Percentiles rank a stretch among this genome's conserved stretches.
Evolutionary conservation across 345 rosid genomes (phyloP).

Genomic region (Dipteronia dyeriana): DNA sequence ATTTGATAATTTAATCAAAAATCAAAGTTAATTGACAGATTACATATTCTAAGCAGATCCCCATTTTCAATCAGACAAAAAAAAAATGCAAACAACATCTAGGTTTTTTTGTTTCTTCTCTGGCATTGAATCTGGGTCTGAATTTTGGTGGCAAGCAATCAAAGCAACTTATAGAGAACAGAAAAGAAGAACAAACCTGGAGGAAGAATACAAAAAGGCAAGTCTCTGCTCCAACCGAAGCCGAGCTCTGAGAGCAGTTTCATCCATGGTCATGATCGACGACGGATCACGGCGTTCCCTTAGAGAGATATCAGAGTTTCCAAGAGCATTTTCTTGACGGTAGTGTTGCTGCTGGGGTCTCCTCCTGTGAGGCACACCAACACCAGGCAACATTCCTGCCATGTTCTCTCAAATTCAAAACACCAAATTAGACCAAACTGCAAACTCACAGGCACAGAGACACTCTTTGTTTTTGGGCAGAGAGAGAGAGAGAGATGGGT

Average conservation of each 20-base stretch:
- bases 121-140: not conserved
- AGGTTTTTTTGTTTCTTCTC: too few relatives aligned
- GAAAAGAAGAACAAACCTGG: slow-evolving; percentile 17
- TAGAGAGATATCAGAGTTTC: not conserved
- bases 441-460: too few relatives aligned
- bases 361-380: slow-evolving; percentile 18
- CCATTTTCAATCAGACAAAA: not conserved
- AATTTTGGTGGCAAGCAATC: not conserved
- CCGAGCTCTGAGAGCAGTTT: slow-evolving; percentile 21
- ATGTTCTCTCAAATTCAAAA: not conserved
- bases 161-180: too few relatives aligned
- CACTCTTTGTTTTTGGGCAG: too few relatives aligned
- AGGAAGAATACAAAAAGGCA: not conserved
- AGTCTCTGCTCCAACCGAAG: slow-evolving; percentile 21
- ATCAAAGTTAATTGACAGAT: not conserved
- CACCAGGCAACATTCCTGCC: slow-evolving; percentile 16
- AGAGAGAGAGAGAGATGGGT: too few relatives aligned
- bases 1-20: not conserved
- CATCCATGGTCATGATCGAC: not conserved
- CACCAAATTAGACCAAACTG: too few relatives aligned
- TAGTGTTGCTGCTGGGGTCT: not conserved
- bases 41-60: not conserved
- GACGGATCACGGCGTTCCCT: slow-evolving; percentile 6
- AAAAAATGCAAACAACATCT: too few relatives aligned
- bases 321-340: not conserved